Evolutionary conservation across 345 rosid genomes (phyloP).

Genomic region (Carallia pectinifolia): DNA sequence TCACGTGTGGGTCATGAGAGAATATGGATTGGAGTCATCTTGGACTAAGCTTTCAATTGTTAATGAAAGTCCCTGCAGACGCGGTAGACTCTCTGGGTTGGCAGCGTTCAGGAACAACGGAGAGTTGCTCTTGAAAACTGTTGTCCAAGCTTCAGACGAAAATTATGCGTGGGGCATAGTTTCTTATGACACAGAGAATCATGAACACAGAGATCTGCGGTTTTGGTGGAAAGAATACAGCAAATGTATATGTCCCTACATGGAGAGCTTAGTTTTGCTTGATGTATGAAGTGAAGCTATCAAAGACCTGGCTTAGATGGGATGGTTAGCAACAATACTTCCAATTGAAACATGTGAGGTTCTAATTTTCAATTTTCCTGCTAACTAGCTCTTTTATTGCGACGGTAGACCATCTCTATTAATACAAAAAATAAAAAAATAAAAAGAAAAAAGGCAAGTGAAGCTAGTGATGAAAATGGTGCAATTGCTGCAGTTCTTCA

Average conservation of each 20-base stretch:
- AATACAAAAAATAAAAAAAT: no score
- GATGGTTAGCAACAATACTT: no score
- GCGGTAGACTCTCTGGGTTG: neutral
- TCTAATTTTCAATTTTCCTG: no score
- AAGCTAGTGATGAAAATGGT: neutral
- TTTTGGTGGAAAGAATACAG: no score
- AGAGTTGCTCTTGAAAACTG: neutral
- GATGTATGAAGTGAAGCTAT: neutral
- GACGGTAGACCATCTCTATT: no score
- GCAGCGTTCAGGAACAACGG: neutral
- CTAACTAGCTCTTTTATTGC: no score
- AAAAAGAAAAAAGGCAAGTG: no score
- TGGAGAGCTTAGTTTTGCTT: neutral
- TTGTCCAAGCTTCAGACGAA: neutral
- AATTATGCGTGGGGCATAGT: neutral
- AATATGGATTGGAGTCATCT: neutral
- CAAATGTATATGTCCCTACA: neutral
- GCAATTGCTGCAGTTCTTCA: no score
- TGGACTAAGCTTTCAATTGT: neutral
- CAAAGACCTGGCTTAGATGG: no score
- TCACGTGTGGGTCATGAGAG: neutral
- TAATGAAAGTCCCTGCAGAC: neutral
- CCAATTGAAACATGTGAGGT: no score
- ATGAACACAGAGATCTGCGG: no score
- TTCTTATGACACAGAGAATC: neutral